Evolutionary conservation across 2,329 filamentous ascomycete genomes (phyloP), one percentile per base, ranked within the genome.

Genomic region (Aspergillus floridensis): DNA sequence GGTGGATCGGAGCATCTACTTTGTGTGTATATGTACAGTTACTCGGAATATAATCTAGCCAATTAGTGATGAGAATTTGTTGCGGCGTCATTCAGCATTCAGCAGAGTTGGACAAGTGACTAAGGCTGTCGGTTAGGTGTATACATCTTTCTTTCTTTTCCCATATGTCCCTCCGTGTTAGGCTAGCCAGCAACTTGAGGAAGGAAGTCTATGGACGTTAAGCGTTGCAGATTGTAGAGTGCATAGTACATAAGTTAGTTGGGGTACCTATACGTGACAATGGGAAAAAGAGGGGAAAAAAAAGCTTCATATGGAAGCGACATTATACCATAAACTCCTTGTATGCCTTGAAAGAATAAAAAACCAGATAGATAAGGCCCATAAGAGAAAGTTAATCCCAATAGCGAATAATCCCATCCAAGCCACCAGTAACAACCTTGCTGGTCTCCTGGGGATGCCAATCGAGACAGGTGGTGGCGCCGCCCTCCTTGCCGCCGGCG

Each of bases 361-460:
- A 29, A 4, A 12, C 41, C 41, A 32, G 24, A 31, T 29, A 59
- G 63, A 51, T 22, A 22, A 22, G 22, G 22, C 22, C 22, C 22
- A 4, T 22, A 22, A 22, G 4, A 22, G 22, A 4, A 22, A 22
- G 1, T 74, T 83, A 98, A 82, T 98, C 95, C 92, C 93, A 98
- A 74, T 93, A 93, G 74, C 90, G 91, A 62, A 99, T 91, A 49
- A 89, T 82, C 5, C 95, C 93, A 69, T 96, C 92, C 76, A 96
- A 77, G 21, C 95, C 95, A 12, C 92, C 96, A 31, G 93, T 96
- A 2, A 89, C 90, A 38, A 98, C 87, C 82, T 97, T 97, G 72
- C 90, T 95, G 19, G 89, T 95, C 82, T 99, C 95, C 78, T 97
- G 90, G n/a, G 93, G 92, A 76, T 98, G 93, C 93, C 95, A 99